phyloP scores from a whole-genome alignment of 1,284 basidiomycete species.

The Pisolithus thermaeus region DNA sequence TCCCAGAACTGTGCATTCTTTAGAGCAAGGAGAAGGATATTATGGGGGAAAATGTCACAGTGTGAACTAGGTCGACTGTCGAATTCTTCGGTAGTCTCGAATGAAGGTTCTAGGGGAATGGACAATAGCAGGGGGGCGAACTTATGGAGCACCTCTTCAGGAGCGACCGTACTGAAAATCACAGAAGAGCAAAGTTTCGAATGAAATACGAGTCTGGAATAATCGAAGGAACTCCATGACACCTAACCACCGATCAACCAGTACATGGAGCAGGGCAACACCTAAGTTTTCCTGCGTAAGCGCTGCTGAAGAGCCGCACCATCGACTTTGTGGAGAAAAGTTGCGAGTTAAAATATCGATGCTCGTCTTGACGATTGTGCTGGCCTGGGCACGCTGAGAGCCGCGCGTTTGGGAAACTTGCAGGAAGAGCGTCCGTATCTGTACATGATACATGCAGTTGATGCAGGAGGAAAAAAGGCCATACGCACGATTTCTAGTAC shows the following conservation, averaged over 20 bases:
- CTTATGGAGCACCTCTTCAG: not conserved
- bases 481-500: conserved; percentile 53
- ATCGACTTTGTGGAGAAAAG: not conserved
- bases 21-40: too few relatives aligned
- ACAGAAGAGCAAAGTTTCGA: not conserved
- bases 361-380: not conserved
- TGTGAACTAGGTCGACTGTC: not conserved
- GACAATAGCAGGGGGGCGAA: not conserved
- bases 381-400: not conserved
- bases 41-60: conserved; percentile 10
- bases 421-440: conserved; percentile 24
- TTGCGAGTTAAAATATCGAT: not conserved
- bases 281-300: not conserved
- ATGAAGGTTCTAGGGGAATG: not conserved
- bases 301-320: not conserved
- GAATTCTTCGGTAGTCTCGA: not conserved
- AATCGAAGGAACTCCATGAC: not conserved
- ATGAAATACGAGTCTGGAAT: not conserved
- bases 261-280: not conserved
- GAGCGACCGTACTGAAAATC: not conserved
- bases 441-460: not conserved
- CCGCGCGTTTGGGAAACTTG: too few relatives aligned
- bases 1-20: too few relatives aligned
- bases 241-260: not conserved
- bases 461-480: not conserved